Evolutionary conservation across 257 asterid species (phyloP), one percentile per base, ranked within the genome.

Genomic region (Ilex aquifolium): DNA sequence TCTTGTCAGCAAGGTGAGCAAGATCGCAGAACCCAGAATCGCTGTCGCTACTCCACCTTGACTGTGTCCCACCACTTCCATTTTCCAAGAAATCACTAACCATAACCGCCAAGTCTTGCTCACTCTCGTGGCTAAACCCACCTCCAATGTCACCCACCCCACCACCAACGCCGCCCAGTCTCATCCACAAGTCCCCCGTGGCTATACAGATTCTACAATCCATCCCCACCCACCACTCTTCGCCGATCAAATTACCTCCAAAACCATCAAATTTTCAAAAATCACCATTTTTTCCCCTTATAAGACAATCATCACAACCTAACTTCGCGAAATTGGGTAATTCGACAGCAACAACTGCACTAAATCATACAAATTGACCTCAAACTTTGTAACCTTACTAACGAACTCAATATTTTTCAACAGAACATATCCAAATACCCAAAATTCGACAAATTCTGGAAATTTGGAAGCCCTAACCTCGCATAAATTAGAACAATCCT

Each of bases 61-160:
- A 83, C 7, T 83, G 80, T 10, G 79, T 59, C 55, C 88, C 88
- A n/a, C 72, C 67, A 71, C 95, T 74, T 42, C 93, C 88, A 58
- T 80, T 85, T 69, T 88, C 95, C 82, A 81, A 17, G 64, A 85
- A 88, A 59, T 88, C 95, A 72, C 82, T 85, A 65, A 88, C 95
- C 95, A 88, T 83, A 61, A 77, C 57, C 32, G 87, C 93, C 79
- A 88, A 78, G 74, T 88, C 95, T 79, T 75, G 82, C 66, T 88
- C 95, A 56, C 93, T 79, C 44, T 88, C 93, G 57, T 72, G 71
- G 78, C 92, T 84, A 59, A 79, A 68, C 42, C 77, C 77, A 21
- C 65, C 77, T 15, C 65, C 73, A 29, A 71, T 55, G 56, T 53
- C 63, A 12, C 58, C 68, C 44, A 56, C 17, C 3, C 63, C 73